A percentile compares a stretch with the other conserved stretches of the same genome.
Conservation (phyloP, 306 rosid genomes). For the Malus asiatica region DNA sequence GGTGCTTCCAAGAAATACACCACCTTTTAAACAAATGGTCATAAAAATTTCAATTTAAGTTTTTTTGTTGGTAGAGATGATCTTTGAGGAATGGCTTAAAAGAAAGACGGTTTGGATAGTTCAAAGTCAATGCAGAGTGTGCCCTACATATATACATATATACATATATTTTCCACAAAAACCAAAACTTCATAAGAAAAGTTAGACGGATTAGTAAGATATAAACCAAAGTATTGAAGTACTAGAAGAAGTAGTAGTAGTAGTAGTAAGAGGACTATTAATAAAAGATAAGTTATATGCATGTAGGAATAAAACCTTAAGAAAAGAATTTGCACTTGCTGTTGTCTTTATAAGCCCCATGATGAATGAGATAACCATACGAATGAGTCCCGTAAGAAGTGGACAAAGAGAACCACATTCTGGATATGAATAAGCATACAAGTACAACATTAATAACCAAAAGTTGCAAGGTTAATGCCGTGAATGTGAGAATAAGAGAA, state of each 20-base stretch:
- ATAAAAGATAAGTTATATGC: background rate
- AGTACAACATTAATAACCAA: background rate
- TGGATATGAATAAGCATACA: conserved; percentile 18
- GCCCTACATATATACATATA: background rate
- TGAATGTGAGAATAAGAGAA: background rate
- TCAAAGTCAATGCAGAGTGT: background rate
- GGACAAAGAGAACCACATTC: conserved; percentile 86
- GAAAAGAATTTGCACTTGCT: conserved; percentile 63
- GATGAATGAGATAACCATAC: conserved; percentile 85
- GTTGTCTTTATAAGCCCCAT: conserved; percentile 82
- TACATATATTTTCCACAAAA: background rate
- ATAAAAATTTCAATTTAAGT: too few species aligned
- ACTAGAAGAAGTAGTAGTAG: background rate
- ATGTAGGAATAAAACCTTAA: conserved; percentile 50
- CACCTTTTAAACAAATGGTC: too few species aligned
- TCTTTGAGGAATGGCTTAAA: too few species aligned
- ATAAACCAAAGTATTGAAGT: background rate
- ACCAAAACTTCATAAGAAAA: background rate
- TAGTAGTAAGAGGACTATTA: too few species aligned
- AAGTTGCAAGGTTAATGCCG: conserved; percentile 1
- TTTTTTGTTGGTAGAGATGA: too few species aligned
- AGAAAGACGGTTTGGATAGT: too few species aligned
- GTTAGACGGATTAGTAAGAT: background rate
- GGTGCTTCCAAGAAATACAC: too few species aligned
- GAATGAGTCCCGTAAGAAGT: conserved; percentile 81